These are phyloP conservation scores for Arachis hypogaea DNA, from an alignment of 306 rosid genomes.

Conservation along the genomic window DNA sequence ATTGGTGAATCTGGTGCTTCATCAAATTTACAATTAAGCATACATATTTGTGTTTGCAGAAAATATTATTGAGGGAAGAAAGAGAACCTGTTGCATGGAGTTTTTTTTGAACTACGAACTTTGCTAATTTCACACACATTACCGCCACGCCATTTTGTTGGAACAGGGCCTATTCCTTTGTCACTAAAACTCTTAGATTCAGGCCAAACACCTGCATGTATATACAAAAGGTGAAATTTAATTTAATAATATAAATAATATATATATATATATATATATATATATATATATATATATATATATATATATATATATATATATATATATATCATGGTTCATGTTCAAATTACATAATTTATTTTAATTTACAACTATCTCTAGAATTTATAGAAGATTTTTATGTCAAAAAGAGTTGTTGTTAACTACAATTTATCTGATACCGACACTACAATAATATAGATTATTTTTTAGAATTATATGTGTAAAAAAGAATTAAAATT, in stretches of 20 bases:
- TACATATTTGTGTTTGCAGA: too few species aligned
- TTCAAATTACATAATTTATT: neutral
- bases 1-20: too few species aligned
- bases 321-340: neutral
- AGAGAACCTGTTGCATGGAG: slow-evolving; percentile 56
- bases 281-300: too few species aligned
- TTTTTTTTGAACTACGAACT: neutral
- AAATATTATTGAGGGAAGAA: neutral
- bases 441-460: too few species aligned
- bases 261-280: too few species aligned
- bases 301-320: too few species aligned
- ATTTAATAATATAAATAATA: too few species aligned
- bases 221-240: neutral
- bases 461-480: too few species aligned
- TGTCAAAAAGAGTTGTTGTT: neutral
- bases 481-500: too few species aligned
- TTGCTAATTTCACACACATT: slow-evolving; percentile 46
- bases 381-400: neutral
- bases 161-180: slow-evolving; percentile 62
- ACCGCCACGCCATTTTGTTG: slow-evolving; percentile 66
- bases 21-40: too few species aligned
- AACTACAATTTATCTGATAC: neutral
- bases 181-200: slow-evolving; percentile 72
- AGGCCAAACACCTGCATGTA: slow-evolving; percentile 62
- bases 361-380: neutral